Evolutionary conservation across 2,329 filamentous ascomycete species (phyloP).

Genomic region (Pyrenophora teres): DNA sequence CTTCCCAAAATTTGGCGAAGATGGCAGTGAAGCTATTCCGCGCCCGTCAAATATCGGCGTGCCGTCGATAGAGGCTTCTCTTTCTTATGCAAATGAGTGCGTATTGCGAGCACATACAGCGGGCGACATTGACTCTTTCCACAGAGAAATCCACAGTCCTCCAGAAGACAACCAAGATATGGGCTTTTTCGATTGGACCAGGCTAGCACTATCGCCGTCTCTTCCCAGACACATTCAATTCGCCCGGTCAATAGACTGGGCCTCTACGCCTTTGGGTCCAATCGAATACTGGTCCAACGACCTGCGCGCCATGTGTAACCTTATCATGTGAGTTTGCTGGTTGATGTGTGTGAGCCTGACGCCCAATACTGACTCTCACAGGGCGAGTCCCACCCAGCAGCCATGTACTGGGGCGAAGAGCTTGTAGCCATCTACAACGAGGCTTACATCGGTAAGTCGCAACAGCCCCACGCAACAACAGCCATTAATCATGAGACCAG

Average conservation of each 20-base stretch:
- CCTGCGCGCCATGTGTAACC: constrained; percentile 76
- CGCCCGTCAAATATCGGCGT: constrained; percentile 24
- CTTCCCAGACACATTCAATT: constrained; percentile 75
- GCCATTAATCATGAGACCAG: constrained; percentile 16
- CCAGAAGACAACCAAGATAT: constrained; percentile 41
- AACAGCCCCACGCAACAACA: neutral
- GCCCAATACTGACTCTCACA: constrained; percentile 15
- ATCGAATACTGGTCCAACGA: constrained; percentile 75
- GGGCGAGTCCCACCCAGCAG: constrained; percentile 59
- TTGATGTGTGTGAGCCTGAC: neutral
- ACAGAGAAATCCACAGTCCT: constrained; percentile 30
- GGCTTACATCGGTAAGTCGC: constrained; percentile 57
- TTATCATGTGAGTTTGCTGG: constrained; percentile 65
- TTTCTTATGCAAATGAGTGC: constrained; percentile 48
- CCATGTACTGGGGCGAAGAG: constrained; percentile 79
- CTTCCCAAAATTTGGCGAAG: constrained; percentile 5
- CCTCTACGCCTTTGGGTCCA: constrained; percentile 71
- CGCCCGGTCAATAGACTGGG: constrained; percentile 74
- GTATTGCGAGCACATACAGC: constrained; percentile 48
- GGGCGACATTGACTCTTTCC: constrained; percentile 49
- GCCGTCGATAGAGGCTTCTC: constrained; percentile 27
- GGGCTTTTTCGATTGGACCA: constrained; percentile 81
- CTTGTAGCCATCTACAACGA: constrained; percentile 73
- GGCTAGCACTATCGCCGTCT: constrained; percentile 65
- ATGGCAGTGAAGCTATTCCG: constrained; percentile 5